Evolutionary conservation across 208 protist species (phyloP), one percentile per base, ranked within the genome.

Genomic region (Trypanosoma mega): DNA sequence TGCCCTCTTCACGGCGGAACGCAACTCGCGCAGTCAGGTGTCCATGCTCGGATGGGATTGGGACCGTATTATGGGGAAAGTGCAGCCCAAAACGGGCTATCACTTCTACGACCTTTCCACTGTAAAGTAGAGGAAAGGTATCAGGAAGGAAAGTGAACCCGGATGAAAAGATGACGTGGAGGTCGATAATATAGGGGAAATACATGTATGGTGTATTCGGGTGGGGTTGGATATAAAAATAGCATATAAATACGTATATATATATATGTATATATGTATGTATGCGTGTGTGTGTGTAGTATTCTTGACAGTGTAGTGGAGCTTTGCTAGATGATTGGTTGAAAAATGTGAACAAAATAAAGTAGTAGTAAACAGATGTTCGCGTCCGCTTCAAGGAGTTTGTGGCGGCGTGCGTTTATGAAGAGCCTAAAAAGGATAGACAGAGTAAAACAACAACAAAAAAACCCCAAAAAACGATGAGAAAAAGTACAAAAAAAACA

Each of bases 1-100:
- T 11, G 81, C 81, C 34, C 55, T 94, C 43, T 91, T 76, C 60
- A 82, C 84, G 24, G 81, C 87, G 68, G 87, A 94, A 77, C 83
- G 87, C 70, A 94, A 83, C 61, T 81, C 74, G 33, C 83, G 87
- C 51, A 67, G 68, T 51, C 74, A 60, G 8, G 37, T 37, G 47
- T 83, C 74, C 41, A 61, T 91, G 75, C 74, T 88, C 2, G 68
- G 77, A 4, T 73, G 66, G 18, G 82, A 94, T 71, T 94, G 87
- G 87, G 87, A 91, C 58, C 72, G 83, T 20, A 73, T 94, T 34
- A 72, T 94, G 74, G 87, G 87, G 29, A 43, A 59, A 31, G 54
- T 77, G 2, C 36, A 58, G 33, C 62, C 63, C 1, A 37, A 74
- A 21, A 55, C 57, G 2, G 87, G 84, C 36, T 81, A 73, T 52